phyloP scores from a whole-genome alignment of 202 grass and related monocot species.

The Schoenoplectus triqueter region DNA sequence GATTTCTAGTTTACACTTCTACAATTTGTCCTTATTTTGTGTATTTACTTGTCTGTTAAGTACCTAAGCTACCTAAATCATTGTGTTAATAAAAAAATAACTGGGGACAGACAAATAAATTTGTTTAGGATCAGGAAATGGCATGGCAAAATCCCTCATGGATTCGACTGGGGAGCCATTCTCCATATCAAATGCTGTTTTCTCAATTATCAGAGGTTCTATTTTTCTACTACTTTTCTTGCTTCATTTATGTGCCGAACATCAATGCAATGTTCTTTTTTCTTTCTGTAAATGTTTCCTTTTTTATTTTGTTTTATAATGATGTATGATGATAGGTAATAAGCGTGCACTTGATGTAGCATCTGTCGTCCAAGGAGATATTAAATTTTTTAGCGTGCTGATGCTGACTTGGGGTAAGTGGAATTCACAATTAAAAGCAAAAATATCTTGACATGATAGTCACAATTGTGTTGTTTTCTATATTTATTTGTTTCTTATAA shows the following conservation, averaged over 20 bases:
- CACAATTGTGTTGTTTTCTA: constrained; percentile 26
- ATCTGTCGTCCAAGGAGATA: constrained; percentile 81
- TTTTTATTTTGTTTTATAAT: constrained; percentile 14
- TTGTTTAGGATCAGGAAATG: constrained; percentile 88
- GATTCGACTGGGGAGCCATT: constrained; percentile 65
- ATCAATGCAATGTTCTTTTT: not conserved
- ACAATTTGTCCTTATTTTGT: not conserved
- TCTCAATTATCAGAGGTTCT: constrained; percentile 86
- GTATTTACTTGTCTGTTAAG: constrained; percentile 32
- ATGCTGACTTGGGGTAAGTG: constrained; percentile 95
- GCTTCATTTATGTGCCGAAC: not conserved
- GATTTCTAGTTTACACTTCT: not conserved
- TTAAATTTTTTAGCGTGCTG: constrained; percentile 87
- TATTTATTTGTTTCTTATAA: constrained; percentile 24
- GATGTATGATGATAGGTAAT: constrained; percentile 58
- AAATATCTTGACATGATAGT: constrained; percentile 14
- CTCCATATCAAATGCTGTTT: constrained; percentile 71
- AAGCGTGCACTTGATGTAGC: constrained; percentile 82
- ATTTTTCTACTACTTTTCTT: not conserved
- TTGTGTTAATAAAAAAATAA: not conserved
- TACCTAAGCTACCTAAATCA: constrained; percentile 14
- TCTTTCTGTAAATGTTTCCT: constrained; percentile 29
- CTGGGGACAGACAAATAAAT: not conserved
- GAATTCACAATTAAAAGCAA: constrained; percentile 23
- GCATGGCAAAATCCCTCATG: constrained; percentile 87